A percentile compares a stretch with the other conserved stretches of the same genome.
Conservation (phyloP, 2,329 filamentous ascomycete species). For the Alternaria sp. region DNA sequence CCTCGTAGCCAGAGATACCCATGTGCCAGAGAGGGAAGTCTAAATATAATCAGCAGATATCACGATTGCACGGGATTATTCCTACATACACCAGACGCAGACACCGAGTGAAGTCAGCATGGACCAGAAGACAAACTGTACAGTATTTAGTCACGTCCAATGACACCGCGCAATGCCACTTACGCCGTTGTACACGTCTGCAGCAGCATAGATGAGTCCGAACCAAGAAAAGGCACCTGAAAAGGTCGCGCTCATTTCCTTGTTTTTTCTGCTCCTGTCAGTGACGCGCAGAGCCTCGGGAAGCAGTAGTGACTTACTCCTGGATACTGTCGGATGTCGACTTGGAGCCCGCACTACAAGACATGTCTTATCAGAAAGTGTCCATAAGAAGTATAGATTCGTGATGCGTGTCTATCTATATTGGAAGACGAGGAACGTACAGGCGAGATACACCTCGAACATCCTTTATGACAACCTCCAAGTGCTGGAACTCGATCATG, state of each 20-base stretch:
- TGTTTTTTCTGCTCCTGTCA: slow-evolving; percentile 70
- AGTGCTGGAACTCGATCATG: slow-evolving; percentile 84
- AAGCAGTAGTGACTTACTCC: slow-evolving; percentile 64
- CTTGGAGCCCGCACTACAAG: slow-evolving; percentile 56
- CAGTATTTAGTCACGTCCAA: slow-evolving; percentile 8
- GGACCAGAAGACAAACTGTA: slow-evolving; percentile 94
- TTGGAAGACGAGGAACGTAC: slow-evolving; percentile 97
- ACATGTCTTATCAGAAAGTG: slow-evolving; percentile 45
- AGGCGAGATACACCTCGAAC: slow-evolving; percentile 91
- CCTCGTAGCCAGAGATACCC: slow-evolving; percentile 97
- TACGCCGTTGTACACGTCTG: slow-evolving; percentile 92
- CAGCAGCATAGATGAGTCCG: slow-evolving; percentile 78
- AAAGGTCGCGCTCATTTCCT: slow-evolving; percentile 73
- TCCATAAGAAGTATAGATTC: slow-evolving; percentile 45
- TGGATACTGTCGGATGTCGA: slow-evolving; percentile 54
- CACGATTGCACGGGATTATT: neutral
- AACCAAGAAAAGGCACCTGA: slow-evolving; percentile 74
- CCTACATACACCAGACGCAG: slow-evolving; percentile 84
- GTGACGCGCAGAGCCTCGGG: slow-evolving; percentile 1
- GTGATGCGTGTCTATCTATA: slow-evolving; percentile 65
- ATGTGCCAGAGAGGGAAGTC: slow-evolving; percentile 98
- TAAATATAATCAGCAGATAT: slow-evolving; percentile 45
- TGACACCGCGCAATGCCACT: slow-evolving; percentile 41
- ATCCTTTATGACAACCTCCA: slow-evolving; percentile 89
- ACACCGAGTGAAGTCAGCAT: slow-evolving; percentile 88